These are phyloP conservation scores for Saksenaea oblongispora DNA, from an alignment of 371 early-diverging fungal genomes.

Conservation along the genomic window DNA sequence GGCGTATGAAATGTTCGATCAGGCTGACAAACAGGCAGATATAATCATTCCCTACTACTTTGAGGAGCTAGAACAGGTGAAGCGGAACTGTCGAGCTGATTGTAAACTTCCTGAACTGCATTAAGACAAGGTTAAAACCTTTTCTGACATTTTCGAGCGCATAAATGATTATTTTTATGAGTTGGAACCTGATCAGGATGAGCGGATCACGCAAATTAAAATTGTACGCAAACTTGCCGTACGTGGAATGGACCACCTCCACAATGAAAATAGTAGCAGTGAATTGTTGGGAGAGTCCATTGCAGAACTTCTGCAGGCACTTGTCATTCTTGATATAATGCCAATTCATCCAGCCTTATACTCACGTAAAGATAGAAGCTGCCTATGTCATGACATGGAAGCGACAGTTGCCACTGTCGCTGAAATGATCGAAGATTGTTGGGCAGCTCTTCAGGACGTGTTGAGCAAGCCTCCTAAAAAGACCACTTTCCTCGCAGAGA, in stretches of 20 bases:
- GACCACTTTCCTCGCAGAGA: constrained; percentile 3
- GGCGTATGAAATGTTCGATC: constrained; percentile 60
- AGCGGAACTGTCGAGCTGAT: constrained; percentile 42
- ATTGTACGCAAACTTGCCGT: constrained; percentile 19
- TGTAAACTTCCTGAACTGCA: constrained; percentile 45
- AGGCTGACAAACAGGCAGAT: constrained; percentile 53
- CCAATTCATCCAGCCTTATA: constrained; percentile 31
- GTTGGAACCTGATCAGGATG: constrained; percentile 39
- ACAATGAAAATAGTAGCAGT: not conserved
- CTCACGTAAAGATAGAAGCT: constrained; percentile 29
- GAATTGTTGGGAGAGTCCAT: constrained; percentile 13
- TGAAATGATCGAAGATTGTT: constrained; percentile 15
- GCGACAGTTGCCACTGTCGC: constrained; percentile 18
- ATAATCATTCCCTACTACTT: constrained; percentile 57
- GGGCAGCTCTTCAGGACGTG: constrained; percentile 18
- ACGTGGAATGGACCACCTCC: not conserved
- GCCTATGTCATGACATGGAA: constrained; percentile 31
- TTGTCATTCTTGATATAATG: constrained; percentile 31
- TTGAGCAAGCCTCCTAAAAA: constrained; percentile 24
- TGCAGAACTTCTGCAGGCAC: constrained; percentile 28
- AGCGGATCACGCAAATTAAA: constrained; percentile 36
- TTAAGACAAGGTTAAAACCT: constrained; percentile 39
- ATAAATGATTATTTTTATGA: constrained; percentile 42
- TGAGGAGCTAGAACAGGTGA: constrained; percentile 54
- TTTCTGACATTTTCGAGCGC: constrained; percentile 50